Conservation (phyloP, 2,329 filamentous ascomycete genomes). For the Exophiala calicioides region DNA sequence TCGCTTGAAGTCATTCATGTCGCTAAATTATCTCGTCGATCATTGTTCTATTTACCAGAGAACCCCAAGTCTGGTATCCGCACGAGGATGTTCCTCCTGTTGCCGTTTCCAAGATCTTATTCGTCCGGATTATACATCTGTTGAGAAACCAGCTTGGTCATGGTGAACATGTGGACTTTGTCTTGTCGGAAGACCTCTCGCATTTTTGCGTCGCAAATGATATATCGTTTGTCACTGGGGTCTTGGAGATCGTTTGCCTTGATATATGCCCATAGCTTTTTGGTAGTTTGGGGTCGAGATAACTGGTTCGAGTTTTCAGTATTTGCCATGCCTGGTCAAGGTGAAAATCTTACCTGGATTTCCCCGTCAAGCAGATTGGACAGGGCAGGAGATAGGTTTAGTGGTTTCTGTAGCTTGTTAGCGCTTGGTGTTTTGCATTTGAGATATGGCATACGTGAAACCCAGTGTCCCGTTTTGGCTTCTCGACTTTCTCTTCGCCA, state of each 20-base stretch:
- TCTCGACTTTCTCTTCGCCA: slow-evolving; percentile 62
- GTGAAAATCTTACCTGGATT: slow-evolving; percentile 41
- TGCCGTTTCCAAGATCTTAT: slow-evolving; percentile 35
- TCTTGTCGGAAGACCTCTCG: slow-evolving; percentile 88
- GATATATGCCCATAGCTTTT: slow-evolving; percentile 95
- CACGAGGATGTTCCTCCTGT: slow-evolving; percentile 23
- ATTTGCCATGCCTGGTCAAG: slow-evolving; percentile 4
- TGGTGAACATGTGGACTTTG: slow-evolving; percentile 96
- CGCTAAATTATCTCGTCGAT: background rate
- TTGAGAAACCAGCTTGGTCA: slow-evolving; percentile 93
- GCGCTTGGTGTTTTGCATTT: background rate
- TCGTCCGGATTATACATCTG: slow-evolving; percentile 87
- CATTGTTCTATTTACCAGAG: background rate
- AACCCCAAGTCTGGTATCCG: too few species aligned
- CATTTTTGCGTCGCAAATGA: slow-evolving; percentile 88
- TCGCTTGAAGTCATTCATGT: background rate
- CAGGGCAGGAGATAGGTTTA: slow-evolving; percentile 48
- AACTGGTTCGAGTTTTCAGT: slow-evolving; percentile 55
- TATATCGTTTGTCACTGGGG: slow-evolving; percentile 86
- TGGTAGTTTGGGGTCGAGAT: slow-evolving; percentile 91
- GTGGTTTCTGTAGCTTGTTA: slow-evolving; percentile 42
- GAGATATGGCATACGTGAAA: slow-evolving; percentile 65
- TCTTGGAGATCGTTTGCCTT: slow-evolving; percentile 87
- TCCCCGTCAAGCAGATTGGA: slow-evolving; percentile 49
- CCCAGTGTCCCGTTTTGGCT: slow-evolving; percentile 75